Evolutionary conservation across 2,329 filamentous ascomycete genomes (phyloP).

Genomic region (Magnaporthiopsis rhizophila): DNA sequence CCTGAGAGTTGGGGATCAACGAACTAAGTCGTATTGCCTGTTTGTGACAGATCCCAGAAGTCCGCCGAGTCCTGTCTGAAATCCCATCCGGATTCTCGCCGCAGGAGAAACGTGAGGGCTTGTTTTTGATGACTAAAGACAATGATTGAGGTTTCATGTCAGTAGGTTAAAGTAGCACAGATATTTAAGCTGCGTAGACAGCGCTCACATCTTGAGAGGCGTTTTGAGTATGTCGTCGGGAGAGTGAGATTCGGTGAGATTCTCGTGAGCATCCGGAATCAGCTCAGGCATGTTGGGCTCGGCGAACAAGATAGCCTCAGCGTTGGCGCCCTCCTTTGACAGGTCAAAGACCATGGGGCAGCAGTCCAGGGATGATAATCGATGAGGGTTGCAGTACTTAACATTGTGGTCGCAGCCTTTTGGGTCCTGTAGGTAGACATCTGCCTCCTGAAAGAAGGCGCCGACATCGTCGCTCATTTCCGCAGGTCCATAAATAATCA

Average conservation of each 20-base stretch:
- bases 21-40: too few relatives aligned
- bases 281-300: constrained; percentile 17
- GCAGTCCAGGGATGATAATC: constrained; percentile 12
- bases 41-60: neutral
- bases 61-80: constrained; percentile 15
- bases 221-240: constrained; percentile 18
- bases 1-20: too few relatives aligned
- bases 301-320: constrained; percentile 3
- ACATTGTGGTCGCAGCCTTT: constrained; percentile 17
- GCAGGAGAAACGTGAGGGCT: constrained; percentile 33
- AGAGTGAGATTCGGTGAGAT: constrained; percentile 22
- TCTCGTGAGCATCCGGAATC: constrained; percentile 15
- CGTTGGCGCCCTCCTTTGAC: neutral
- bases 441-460: constrained; percentile 21
- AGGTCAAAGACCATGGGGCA: constrained; percentile 6
- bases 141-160: constrained; percentile 5
- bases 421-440: constrained; percentile 28
- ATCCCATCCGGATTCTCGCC: constrained; percentile 28
- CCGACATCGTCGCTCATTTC: constrained; percentile 21
- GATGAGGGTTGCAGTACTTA: constrained; percentile 28
- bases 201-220: constrained; percentile 16
- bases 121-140: constrained; percentile 32
- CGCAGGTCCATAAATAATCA: constrained; percentile 24
- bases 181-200: too few relatives aligned
- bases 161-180: too few relatives aligned